These are phyloP conservation scores for Didymella exigua DNA, from an alignment of 2,329 filamentous ascomycete genomes.

Conservation along the genomic window DNA sequence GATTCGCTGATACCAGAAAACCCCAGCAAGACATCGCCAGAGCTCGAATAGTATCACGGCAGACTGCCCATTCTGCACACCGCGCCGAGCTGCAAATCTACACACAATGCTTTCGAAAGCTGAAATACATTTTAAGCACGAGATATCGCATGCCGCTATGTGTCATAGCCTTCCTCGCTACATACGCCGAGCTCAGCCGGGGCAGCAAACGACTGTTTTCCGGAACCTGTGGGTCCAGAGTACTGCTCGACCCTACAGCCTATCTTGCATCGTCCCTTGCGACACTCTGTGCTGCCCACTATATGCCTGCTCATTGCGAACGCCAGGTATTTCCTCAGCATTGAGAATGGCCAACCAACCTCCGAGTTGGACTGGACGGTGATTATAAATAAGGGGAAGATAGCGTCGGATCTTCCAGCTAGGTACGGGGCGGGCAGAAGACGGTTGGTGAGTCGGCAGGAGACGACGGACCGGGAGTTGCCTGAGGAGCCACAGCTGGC, in stretches of 20 bases:
- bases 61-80: neutral
- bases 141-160: neutral
- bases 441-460: neutral
- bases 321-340: neutral
- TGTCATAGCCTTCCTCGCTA: neutral
- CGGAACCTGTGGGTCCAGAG: neutral
- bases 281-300: neutral
- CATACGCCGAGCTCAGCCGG: neutral
- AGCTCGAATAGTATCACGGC: neutral
- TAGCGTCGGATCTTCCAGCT: neutral
- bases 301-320: neutral
- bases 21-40: neutral
- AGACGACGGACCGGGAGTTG: neutral
- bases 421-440: neutral
- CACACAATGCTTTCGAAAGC: neutral
- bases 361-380: neutral
- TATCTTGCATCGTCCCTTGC: neutral
- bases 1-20: neutral
- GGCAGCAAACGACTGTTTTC: neutral
- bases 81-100: neutral
- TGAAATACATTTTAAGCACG: neutral
- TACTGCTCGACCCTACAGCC: neutral
- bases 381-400: neutral
- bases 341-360: neutral
- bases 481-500: neutral